Conservation (phyloP, 2,329 filamentous ascomycete species). For the Exserohilum rostratum region DNA sequence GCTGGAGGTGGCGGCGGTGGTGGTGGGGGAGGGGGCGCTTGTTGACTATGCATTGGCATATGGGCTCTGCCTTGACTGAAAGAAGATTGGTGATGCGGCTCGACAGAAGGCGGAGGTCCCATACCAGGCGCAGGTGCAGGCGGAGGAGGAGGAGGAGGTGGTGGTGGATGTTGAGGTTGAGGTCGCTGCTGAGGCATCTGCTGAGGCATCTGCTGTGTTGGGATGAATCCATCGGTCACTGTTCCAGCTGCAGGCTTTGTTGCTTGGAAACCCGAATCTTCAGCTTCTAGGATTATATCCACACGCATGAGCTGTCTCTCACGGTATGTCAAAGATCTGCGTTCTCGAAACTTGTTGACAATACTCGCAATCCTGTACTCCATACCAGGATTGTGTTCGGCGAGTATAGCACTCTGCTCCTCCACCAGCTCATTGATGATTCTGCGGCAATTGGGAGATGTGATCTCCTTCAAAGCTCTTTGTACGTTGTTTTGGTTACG, state of each 20-base stretch:
- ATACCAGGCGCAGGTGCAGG: too few species aligned
- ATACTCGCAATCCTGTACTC: conserved; percentile 40
- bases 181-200: conserved; percentile 4
- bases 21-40: conserved; percentile 13
- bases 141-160: too few species aligned
- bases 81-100: conserved; percentile 7
- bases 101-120: conserved; percentile 8
- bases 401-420: conserved; percentile 33
- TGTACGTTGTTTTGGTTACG: conserved; percentile 27
- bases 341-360: conserved; percentile 23
- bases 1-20: too few species aligned
- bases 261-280: conserved; percentile 24
- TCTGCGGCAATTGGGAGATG: conserved; percentile 32
- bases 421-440: conserved; percentile 37
- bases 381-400: conserved; percentile 25
- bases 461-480: conserved; percentile 29
- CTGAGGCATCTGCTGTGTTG: conserved; percentile 19
- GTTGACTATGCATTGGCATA: conserved; percentile 1
- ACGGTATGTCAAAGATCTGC: conserved; percentile 10
- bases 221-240: not conserved
- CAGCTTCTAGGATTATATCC: conserved; percentile 39
- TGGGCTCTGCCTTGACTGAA: conserved; percentile 2
- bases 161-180: conserved; percentile 9
- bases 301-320: conserved; percentile 30
- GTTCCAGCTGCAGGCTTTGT: conserved; percentile 1